A percentile compares a stretch with the other conserved stretches of the same genome.
phyloP scores from a whole-genome alignment of 768 basidiomycete species.

The Lenzites betulinus region DNA sequence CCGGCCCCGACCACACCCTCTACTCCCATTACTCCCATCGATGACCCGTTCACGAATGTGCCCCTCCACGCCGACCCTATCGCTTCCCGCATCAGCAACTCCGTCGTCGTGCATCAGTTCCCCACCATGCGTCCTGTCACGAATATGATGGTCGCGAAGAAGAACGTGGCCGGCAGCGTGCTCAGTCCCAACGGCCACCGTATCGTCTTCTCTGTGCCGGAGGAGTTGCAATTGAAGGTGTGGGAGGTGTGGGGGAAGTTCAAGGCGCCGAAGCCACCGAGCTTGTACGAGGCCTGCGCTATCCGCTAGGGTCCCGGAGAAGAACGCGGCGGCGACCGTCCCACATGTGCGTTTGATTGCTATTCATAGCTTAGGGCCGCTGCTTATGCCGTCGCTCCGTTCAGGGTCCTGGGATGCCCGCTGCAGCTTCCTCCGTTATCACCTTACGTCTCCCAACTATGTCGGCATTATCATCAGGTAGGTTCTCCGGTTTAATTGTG shows the following conservation, averaged over 20 bases:
- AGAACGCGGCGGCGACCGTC: not conserved
- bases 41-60: constrained; percentile 2
- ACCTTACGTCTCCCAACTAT: not conserved
- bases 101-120: constrained; percentile 55
- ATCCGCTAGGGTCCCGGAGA: constrained; percentile 9
- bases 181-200: constrained; percentile 53
- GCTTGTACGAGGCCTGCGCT: constrained; percentile 13
- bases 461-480: constrained; percentile 7
- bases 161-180: constrained; percentile 59
- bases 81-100: constrained; percentile 29
- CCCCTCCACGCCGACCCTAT: constrained; percentile 7
- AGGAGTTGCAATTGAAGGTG: constrained; percentile 66
- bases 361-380: not conserved
- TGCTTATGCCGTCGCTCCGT: not conserved
- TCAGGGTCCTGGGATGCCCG: not conserved
- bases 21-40: constrained; percentile 8
- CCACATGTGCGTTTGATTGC: not conserved
- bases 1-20: not conserved
- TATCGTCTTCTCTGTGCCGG: constrained; percentile 60
- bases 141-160: constrained; percentile 44
- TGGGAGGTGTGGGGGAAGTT: constrained; percentile 58
- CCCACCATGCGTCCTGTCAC: constrained; percentile 62
- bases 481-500: constrained; percentile 8
- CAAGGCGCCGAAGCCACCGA: constrained; percentile 26
- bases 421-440: not conserved